Base-by-base conservation (phyloP, 805 yeast species). In the Myxozyma sirexii region DNA sequence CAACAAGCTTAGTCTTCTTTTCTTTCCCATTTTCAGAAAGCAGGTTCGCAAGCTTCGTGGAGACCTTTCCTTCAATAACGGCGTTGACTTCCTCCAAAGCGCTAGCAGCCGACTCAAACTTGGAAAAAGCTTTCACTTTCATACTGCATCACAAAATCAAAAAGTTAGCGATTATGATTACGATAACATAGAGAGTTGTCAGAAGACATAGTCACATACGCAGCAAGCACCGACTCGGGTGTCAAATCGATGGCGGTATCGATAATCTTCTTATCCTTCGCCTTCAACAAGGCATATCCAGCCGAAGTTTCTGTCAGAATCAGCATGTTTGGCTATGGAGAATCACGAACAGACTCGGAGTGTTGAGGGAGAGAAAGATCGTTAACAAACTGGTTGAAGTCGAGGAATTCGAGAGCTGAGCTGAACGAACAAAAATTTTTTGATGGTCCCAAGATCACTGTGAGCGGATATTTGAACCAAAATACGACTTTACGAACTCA, bases 241-340 rank as follows among this genome's bases (percentile, higher is more conserved):
- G 58, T 59, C 53, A 63, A 54, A 31, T 63, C 64, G 60, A 84
- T 74, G 56, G 87, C 75, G 26, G 94, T 85, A 80, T 92, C 93
- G 83, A 93, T 87, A 71, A 94, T 87, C 82, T 93, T 93, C 82
- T 94, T 94, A 82, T 94, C 98, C 66, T 97, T 87, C 59, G 97
- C 97, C 80, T 94, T 94, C 75, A 94, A 84, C 74, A 94, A 83
- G 74, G 99, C 99, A 76, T 94, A 94, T 74, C 99, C 99, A 54
- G 99, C 99, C 66, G 99, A 89, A 67, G 99, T 94, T 81, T 94
- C 99, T 63, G 98, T 88, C 75, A 93, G 84, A 73, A 93, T 71
- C 60, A 74, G 65, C 69, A 66, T 66, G 38, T 21, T 52, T 38
- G n/a, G 35, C 8, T 47, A 51, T 37, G 31, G 17, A 37, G 37